Percentiles rank a stretch among this genome's conserved stretches.
These are phyloP conservation scores for Termitomyces sp. DNA, from an alignment of 768 basidiomycete species.

Conservation along the genomic window DNA sequence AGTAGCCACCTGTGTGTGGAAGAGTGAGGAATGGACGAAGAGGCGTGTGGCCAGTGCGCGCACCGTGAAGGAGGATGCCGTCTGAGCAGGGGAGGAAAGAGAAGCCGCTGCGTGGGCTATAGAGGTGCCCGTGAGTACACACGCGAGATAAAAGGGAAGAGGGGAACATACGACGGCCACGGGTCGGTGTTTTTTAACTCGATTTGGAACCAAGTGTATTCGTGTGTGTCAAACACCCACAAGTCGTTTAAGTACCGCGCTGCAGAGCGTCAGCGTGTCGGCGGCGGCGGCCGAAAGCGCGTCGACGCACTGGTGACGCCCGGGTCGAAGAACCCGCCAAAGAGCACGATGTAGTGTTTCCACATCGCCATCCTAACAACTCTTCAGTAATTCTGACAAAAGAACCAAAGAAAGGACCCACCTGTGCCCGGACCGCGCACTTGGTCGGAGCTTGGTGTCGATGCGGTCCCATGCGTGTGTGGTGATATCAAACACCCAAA, in stretches of 20 bases:
- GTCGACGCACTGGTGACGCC: constrained; percentile 63
- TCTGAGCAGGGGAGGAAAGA: neutral
- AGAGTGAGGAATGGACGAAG: neutral
- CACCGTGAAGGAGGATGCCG: neutral
- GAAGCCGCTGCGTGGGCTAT: neutral
- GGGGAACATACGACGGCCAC: neutral
- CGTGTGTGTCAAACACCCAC: neutral
- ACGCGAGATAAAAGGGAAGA: neutral
- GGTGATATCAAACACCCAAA: constrained; percentile 81
- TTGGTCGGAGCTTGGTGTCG: constrained; percentile 78
- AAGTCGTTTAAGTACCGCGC: constrained; percentile 48
- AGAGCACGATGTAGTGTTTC: constrained; percentile 84
- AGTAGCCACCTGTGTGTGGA: constrained; percentile 54
- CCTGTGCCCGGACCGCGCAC: constrained; percentile 81
- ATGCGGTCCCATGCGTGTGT: constrained; percentile 85
- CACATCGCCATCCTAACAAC: constrained; percentile 71
- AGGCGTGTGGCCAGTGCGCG: neutral
- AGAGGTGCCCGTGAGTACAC: neutral
- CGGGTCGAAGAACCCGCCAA: constrained; percentile 89
- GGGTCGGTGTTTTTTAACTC: constrained; percentile 40
- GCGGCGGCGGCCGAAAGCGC: neutral
- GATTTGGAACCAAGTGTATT: constrained; percentile 22
- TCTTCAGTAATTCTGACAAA: neutral
- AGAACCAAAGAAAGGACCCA: constrained; percentile 22
- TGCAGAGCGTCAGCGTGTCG: neutral